Percentiles rank a stretch among this genome's conserved stretches.
These are phyloP conservation scores for Flaveria ramosissima DNA, from an alignment of 129 eudicot species.

Conservation along the genomic window DNA sequence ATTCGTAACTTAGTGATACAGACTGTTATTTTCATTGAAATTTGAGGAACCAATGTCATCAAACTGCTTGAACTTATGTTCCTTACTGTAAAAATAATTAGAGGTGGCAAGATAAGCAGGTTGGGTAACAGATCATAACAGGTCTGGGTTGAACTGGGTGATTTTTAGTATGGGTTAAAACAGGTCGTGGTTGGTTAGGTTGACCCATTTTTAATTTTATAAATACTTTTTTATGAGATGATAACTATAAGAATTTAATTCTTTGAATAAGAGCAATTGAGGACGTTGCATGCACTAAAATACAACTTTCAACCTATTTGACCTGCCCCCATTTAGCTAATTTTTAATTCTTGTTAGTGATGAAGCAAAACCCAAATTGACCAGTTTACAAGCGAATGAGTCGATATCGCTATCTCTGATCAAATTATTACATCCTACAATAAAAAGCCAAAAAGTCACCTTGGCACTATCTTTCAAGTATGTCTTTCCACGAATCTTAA, in stretches of 20 bases:
- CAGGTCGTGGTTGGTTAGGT: background rate
- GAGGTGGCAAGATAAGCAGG: background rate
- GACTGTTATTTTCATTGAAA: background rate
- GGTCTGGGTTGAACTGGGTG: background rate
- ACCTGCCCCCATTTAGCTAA: background rate
- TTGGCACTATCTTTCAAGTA: slow-evolving; percentile 75
- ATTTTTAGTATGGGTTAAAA: background rate
- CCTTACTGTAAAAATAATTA: background rate
- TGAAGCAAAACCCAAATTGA: background rate
- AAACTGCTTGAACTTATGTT: background rate
- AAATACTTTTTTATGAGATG: background rate
- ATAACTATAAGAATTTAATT: background rate
- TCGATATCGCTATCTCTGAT: background rate
- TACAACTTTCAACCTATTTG: background rate
- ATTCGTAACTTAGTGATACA: background rate
- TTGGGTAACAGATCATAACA: background rate
- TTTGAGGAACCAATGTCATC: slow-evolving; percentile 8
- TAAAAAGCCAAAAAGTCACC: slow-evolving; percentile 40
- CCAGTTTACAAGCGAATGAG: background rate
- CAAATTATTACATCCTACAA: background rate
- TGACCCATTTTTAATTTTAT: background rate
- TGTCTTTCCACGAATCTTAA: slow-evolving; percentile 89
- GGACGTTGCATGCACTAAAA: background rate
- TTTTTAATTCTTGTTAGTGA: background rate
- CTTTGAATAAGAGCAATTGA: background rate